Conservation (phyloP, 352 stramenopile genomes). For the Thraustochytrium striatum region DNA sequence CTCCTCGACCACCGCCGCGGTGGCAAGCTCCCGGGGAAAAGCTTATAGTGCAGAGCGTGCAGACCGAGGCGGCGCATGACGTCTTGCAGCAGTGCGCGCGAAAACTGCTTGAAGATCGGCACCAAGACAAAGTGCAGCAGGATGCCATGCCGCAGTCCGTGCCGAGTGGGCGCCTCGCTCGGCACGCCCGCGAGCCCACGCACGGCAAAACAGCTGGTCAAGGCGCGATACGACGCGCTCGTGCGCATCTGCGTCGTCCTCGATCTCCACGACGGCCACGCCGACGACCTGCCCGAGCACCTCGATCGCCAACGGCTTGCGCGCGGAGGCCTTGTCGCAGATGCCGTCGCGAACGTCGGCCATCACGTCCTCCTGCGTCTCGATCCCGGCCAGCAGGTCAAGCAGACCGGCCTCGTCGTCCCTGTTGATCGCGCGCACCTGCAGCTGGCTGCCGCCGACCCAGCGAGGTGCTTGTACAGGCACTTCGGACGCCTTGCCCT, state of each 20-base stretch:
- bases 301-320: background rate
- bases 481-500: background rate
- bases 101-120: constrained; percentile 65
- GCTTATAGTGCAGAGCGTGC: constrained; percentile 62
- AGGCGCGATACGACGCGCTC: no score
- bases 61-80: constrained; percentile 70
- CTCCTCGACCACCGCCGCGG: constrained; percentile 50
- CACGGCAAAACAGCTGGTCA: constrained; percentile 64
- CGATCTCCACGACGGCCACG: constrained; percentile 44
- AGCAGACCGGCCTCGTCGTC: background rate
- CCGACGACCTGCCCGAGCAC: constrained; percentile 51
- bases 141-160: constrained; percentile 21
- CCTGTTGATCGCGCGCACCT: background rate
- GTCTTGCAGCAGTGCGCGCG: constrained; percentile 68
- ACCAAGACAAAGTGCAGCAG: constrained; percentile 67
- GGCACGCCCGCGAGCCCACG: background rate
- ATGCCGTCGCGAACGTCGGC: background rate
- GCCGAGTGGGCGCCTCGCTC: background rate
- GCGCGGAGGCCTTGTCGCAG: background rate
- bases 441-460: constrained; percentile 38
- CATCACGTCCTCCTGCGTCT: background rate
- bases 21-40: constrained; percentile 37
- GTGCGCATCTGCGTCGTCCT: constrained; percentile 48
- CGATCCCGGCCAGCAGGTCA: background rate
- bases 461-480: no score